Base-by-base conservation (phyloP, 2,329 filamentous ascomycete species). In the Pestalotiopsis sp. region DNA sequence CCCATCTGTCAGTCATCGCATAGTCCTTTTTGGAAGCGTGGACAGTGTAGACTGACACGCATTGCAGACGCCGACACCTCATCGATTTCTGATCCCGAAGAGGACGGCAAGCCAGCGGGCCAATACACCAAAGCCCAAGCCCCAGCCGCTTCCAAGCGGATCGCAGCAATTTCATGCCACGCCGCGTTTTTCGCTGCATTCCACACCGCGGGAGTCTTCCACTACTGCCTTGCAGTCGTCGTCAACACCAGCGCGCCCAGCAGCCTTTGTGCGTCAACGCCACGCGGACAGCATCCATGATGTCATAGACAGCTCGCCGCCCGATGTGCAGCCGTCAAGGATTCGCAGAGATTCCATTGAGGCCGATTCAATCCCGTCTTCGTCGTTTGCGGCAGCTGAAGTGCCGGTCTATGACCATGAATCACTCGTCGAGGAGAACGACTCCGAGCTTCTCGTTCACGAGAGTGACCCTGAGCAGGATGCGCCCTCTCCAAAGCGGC, bases 101-200 rank as follows among this genome's bases (percentile, higher is more conserved):
- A 73, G 75, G 64, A 75, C 75, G 17, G 75, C 58, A 49, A 67
- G 60, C 31, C 68, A 62, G 59, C 71, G 68, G n/a, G 70, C 65
- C 41, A 73, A 74, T 66, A 77, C 74, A n/a, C 77, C 77, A 13
- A 75, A 73, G 45, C 31, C 31, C 31, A 36, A 36, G 7, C 31
- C 31, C 7, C 31, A 36, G 31, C 68, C 70, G 4, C 74, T 73
- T 57, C 72, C 73, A 45, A 65, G 63, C 66, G 69, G 75, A 57
- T 67, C 71, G 45, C 75, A 76, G 70, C 77, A 78, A 68, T 79
- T 79, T 66, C 77, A 75, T 9, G 74, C 75, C 1, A 79, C 77
- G 25, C 77, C 77, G 62, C 73, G 76, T 3, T 79, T 79, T 69
- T 75, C 76, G n/a, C 73, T 75, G 52, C 73, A 75, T 62, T 78